Conservation (phyloP, 306 rosid species). For the Betula pendula region DNA sequence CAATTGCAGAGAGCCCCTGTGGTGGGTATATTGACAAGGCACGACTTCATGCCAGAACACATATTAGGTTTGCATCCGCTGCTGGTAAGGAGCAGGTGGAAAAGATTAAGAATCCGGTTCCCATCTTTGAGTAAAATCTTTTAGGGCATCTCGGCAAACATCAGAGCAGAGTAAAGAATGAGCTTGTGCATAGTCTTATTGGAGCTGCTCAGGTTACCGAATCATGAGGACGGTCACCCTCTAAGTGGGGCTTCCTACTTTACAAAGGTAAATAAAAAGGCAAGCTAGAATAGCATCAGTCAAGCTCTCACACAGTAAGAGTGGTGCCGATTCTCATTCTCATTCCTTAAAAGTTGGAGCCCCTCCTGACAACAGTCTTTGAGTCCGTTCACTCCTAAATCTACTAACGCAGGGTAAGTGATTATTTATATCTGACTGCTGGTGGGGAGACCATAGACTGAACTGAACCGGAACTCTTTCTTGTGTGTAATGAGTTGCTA, state of each 20-base stretch:
- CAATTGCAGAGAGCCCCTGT: slow-evolving; percentile 74
- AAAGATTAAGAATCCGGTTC: slow-evolving; percentile 57
- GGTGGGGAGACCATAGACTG: no score
- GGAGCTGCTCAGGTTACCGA: slow-evolving; percentile 17
- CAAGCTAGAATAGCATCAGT: not conserved
- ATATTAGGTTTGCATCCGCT: slow-evolving; percentile 69
- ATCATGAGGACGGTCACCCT: not conserved
- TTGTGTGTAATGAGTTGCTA: no score
- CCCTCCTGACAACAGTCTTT: no score
- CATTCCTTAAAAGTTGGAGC: no score
- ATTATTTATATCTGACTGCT: no score
- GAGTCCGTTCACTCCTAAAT: no score
- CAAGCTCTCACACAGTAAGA: not conserved
- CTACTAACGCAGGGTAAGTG: no score
- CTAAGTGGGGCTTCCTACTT: not conserved
- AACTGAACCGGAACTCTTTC: no score
- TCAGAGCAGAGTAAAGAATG: not conserved
- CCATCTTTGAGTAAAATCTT: slow-evolving; percentile 25
- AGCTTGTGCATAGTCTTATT: slow-evolving; percentile 19
- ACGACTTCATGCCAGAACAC: slow-evolving; percentile 89
- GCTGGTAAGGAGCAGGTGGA: slow-evolving; percentile 69
- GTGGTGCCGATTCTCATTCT: not conserved
- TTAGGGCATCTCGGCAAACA: slow-evolving; percentile 25
- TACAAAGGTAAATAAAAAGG: not conserved
- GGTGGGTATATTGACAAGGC: slow-evolving; percentile 84